Evolutionary conservation across 1,284 basidiomycete species (phyloP).

Genomic region (Gomphus bonarii): DNA sequence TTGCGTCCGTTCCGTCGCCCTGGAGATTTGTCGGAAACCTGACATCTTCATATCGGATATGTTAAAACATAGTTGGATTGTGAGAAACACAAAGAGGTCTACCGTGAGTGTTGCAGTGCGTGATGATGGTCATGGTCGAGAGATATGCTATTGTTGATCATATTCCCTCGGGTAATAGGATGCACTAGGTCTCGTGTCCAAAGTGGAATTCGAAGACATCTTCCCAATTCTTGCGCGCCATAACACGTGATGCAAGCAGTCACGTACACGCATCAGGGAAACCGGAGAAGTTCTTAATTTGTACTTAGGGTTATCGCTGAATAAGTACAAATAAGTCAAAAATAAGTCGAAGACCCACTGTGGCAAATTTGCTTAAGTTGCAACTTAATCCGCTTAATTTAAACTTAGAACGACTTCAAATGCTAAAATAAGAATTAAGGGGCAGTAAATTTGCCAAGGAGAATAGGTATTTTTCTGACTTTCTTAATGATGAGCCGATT

Average conservation of each 20-base stretch:
- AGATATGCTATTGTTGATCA: background rate
- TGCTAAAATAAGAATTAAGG: no score
- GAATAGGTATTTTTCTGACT: no score
- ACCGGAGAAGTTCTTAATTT: no score
- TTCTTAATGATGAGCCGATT: no score
- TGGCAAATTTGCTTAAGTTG: no score
- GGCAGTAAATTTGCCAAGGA: no score
- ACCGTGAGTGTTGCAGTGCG: conserved; percentile 16
- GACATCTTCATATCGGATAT: conserved; percentile 40
- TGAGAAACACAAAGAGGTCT: background rate
- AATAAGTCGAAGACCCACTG: no score
- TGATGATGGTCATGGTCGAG: conserved; percentile 13
- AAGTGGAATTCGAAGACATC: background rate
- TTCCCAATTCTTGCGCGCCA: background rate
- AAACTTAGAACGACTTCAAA: no score
- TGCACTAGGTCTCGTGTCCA: background rate
- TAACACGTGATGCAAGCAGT: background rate
- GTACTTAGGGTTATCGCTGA: no score
- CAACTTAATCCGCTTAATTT: no score
- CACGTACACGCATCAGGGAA: no score
- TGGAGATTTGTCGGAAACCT: conserved; percentile 77
- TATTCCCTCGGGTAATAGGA: background rate
- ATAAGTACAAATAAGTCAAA: no score
- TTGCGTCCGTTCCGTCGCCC: conserved; percentile 85
- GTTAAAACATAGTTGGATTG: background rate